Evolutionary conservation across 1,139 yeast species (phyloP).

Genomic region (Yamadazyma dushanensis): DNA sequence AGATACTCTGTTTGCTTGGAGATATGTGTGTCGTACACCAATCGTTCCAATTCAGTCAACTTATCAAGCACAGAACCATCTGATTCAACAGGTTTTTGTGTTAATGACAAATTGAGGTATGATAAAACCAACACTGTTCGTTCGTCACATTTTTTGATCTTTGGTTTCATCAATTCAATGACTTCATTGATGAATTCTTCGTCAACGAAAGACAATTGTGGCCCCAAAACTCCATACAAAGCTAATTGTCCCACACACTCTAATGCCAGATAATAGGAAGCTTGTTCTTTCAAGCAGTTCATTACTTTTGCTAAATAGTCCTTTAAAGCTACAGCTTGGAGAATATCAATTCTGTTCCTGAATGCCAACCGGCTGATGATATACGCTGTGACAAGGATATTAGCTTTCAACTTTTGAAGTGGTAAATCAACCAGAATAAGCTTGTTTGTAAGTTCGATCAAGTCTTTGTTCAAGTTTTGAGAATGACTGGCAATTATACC

Average conservation of each 20-base stretch:
- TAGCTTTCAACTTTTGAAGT: conserved; percentile 22
- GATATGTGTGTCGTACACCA: conserved; percentile 56
- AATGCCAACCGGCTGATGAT: conserved; percentile 52
- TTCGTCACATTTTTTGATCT: conserved; percentile 62
- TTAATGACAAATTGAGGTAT: conserved; percentile 45
- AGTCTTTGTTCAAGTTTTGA: conserved; percentile 12
- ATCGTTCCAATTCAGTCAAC: conserved; percentile 37
- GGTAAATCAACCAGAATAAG: conserved; percentile 16
- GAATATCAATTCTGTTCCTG: conserved; percentile 30
- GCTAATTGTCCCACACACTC: conserved; percentile 57
- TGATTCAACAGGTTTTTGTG: neutral
- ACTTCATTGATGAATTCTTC: conserved; percentile 22
- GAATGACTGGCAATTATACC: conserved; percentile 61
- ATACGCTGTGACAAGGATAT: conserved; percentile 43
- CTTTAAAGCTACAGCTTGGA: conserved; percentile 17
- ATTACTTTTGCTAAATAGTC: conserved; percentile 19
- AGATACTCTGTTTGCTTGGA: conserved; percentile 73
- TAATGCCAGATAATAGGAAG: conserved; percentile 31
- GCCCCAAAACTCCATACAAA: conserved; percentile 58
- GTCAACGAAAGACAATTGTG: conserved; percentile 16
- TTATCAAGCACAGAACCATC: conserved; percentile 9
- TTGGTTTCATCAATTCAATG: conserved; percentile 33
- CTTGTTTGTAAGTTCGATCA: conserved; percentile 13
- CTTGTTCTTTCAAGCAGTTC: conserved; percentile 20
- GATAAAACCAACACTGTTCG: conserved; percentile 58